Base-by-base conservation (phyloP, 441 rosid species). In the Sinapis alba region DNA sequence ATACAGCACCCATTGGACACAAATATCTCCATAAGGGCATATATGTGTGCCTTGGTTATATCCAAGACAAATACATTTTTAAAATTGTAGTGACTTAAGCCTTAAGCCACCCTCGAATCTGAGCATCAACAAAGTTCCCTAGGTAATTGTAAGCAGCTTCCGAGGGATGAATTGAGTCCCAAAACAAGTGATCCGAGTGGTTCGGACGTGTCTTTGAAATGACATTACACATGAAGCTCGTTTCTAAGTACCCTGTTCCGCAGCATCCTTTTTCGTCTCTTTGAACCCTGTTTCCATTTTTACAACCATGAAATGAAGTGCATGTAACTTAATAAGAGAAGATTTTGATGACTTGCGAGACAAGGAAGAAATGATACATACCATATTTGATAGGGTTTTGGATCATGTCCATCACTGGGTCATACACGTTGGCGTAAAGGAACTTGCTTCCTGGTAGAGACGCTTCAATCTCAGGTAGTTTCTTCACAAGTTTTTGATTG, bases 81-180 rank as follows among this genome's bases (percentile, higher is more conserved):
- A 6, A 53, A 64, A 18, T 7, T 63, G 16, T 34, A 24, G 28
- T 72, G 45, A 20, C 19, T 34, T 75, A 75, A 62, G 69, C 64
- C 72, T 74, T 74, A 30, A 30, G 4, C 78, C 79, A 68, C 4
- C 24, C 63, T 38, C 53, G 32, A 6, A 75, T 75, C 47, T 68
- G 56, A 75, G 34, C 57, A 51, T 68, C 68, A 16, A 60, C 7
- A 24, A 12, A 47, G 62, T 68, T 61, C 3, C 68, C 75, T 0
- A 82, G n/a, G 30, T 28, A 38, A 20, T 21, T 38, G 43, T 90
- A 84, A 3, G 81, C 86, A 57, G 88, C 66, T 79, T 86, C 69
- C 1, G 81, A 75, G 19, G 82, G 90, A 83, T 90, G 91, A 67
- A 86, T 68, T 8, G 75, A 50, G 71, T 83, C 92, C 84, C 85